Evolutionary conservation across 78 protist species (phyloP), one percentile per base, ranked within the genome.

Genomic region (Bodo saltans): DNA sequence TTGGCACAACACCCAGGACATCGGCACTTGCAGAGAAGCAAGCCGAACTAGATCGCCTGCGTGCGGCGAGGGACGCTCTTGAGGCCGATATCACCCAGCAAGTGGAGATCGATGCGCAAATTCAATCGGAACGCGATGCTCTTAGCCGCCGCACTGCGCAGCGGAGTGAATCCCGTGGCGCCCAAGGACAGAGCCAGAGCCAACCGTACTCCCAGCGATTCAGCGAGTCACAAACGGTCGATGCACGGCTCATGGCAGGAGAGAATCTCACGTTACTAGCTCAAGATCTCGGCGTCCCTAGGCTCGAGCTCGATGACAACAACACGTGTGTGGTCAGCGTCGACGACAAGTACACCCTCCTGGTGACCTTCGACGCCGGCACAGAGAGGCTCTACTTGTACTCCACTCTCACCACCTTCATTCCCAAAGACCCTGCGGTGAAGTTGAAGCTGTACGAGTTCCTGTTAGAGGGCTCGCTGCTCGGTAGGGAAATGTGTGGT

Each of bases 301-400:
- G 17, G 60, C 17, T 73, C 38, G 38, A 42, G 53, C 27, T 78
- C 72, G 82, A 78, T 68, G 70, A 11, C 4, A 68, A 11, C 29
- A 34, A 78, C 38, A 78, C 82, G 3, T 74, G 53, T 26, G 82
- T 42, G 34, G 82, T 78, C 70, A 34, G 3, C 70, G 53, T 78
- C 70, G 70, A 74, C 12, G 42, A 12, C 35, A 26, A 40, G 42
- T 23, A 33, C 34, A 78, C 52, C 42, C 2, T 78, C 26, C 11
- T 78, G 82, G 1, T 78, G 38, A 33, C 82, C 4, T 78, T 29
- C 39, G 72, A 78, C 70, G n/a, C 3, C 3, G 52, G 28, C 29
- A 78, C 82, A 8, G 82, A 78, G 82, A 23, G 82, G 35, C 82
- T 78, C 70, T 47, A 78, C 39, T 33, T 78, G 52, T 78, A 78